These are phyloP conservation scores for Ramaria sp. DNA, from an alignment of 768 basidiomycete species.

Conservation along the genomic window DNA sequence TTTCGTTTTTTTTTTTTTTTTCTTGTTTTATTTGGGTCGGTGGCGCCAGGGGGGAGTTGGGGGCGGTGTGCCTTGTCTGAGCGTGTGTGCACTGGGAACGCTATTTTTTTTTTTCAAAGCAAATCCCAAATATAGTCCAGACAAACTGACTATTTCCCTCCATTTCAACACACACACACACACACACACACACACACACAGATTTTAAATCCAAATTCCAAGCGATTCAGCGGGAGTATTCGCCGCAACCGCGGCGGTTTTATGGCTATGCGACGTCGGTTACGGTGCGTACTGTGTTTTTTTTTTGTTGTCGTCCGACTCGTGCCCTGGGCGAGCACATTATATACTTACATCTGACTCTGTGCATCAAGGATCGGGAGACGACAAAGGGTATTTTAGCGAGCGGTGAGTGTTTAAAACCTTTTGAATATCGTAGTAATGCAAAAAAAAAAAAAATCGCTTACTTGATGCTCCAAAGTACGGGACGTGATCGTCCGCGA, in stretches of 20 bases:
- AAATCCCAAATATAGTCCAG: no score
- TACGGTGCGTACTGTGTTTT: slow-evolving; percentile 32
- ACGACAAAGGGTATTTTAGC: slow-evolving; percentile 71
- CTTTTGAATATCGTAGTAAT: background rate
- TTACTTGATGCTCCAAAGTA: slow-evolving; percentile 32
- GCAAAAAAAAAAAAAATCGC: no score
- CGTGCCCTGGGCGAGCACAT: no score
- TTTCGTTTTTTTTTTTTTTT: background rate
- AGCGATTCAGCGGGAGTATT: slow-evolving; percentile 68
- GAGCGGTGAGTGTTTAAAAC: slow-evolving; percentile 38
- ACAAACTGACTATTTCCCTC: no score
- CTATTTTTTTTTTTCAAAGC: no score
- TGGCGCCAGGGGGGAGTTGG: no score
- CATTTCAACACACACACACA: background rate
- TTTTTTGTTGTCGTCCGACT: slow-evolving; percentile 3
- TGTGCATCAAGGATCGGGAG: slow-evolving; percentile 40
- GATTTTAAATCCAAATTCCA: slow-evolving; percentile 30
- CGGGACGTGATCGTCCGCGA: slow-evolving; percentile 76
- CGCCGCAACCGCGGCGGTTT: slow-evolving; percentile 62
- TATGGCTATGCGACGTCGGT: slow-evolving; percentile 72
- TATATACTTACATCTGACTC: no score
- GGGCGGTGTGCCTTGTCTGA: no score
- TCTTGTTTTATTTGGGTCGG: no score
- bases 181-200: background rate
- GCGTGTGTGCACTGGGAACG: no score